A percentile compares a stretch with the other conserved stretches of the same genome.
Conservation (phyloP, 2,329 filamentous ascomycete genomes). For the Xylaria arbuscula region DNA sequence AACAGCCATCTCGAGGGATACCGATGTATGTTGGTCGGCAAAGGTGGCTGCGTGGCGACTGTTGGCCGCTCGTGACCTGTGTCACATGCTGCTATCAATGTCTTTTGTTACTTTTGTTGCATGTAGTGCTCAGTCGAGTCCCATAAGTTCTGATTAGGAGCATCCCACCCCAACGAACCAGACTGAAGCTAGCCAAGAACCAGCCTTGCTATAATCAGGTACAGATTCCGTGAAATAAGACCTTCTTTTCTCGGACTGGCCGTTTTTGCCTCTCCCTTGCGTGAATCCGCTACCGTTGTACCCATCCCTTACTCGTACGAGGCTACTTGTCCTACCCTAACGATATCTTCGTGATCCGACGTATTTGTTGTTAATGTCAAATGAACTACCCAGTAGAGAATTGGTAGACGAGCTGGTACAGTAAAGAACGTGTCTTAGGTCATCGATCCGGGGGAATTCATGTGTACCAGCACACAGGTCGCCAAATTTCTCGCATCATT, state of each 20-base stretch:
- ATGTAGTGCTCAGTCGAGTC: conserved; percentile 28
- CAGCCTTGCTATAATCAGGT: conserved; percentile 17
- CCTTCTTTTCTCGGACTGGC: conserved; percentile 36
- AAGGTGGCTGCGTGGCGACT: conserved; percentile 1
- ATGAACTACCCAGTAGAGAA: neutral
- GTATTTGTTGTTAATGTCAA: neutral
- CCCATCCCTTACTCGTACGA: neutral
- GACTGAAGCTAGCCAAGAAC: conserved; percentile 3
- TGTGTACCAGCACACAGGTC: neutral
- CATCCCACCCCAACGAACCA: conserved; percentile 18
- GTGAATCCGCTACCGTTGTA: neutral
- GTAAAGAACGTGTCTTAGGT: neutral
- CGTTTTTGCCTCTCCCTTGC: conserved; percentile 12
- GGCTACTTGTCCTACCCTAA: neutral
- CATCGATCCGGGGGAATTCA: neutral
- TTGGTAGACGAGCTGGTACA: neutral
- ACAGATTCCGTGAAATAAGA: conserved; percentile 15
- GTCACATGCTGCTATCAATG: neutral
- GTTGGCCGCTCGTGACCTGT: conserved; percentile 8
- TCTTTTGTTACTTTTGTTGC: conserved; percentile 4
- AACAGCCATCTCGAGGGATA: neutral
- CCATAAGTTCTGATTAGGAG: conserved; percentile 9
- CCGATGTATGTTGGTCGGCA: conserved; percentile 1
- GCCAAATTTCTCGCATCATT: neutral
- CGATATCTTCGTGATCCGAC: neutral